phyloP scores from a whole-genome alignment of 2,329 filamentous ascomycete species.

The Fusarium tricinctum region DNA sequence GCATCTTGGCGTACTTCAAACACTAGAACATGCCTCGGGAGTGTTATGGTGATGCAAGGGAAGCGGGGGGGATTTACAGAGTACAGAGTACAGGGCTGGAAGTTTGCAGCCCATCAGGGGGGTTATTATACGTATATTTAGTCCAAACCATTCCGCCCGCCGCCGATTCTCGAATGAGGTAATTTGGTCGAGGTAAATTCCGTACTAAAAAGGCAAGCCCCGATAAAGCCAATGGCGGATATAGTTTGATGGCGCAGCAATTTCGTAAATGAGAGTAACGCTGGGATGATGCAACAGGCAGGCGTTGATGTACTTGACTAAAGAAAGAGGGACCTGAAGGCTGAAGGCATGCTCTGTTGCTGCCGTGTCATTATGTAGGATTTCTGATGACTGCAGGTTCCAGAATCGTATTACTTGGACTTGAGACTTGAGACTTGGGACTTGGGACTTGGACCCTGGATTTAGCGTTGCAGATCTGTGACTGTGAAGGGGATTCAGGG shows the following conservation, averaged over 20 bases:
- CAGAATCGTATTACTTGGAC: not conserved
- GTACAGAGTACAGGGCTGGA: not conserved
- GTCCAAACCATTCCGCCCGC: conserved; percentile 20
- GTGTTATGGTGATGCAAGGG: not conserved
- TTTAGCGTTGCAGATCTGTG: conserved; percentile 42
- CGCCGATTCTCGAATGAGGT: conserved; percentile 1
- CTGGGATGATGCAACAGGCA: not conserved
- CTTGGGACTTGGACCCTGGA: conserved; percentile 30
- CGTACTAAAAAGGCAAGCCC: conserved; percentile 4
- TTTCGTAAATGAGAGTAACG: conserved; percentile 9
- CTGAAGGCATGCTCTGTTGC: not conserved
- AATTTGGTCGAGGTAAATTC: conserved; percentile 11
- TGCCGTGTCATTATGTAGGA: not conserved
- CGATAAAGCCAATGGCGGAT: conserved; percentile 6
- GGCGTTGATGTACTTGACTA: not conserved
- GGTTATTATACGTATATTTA: not conserved
- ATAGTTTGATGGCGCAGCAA: conserved; percentile 1
- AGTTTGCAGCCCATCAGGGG: not conserved
- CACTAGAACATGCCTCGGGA: not conserved
- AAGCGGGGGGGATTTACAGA: not conserved
- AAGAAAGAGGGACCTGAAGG: not conserved
- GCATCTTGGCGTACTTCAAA: not conserved
- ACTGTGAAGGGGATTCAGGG: conserved; percentile 35
- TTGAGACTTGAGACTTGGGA: too few species aligned
- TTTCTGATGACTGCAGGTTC: not conserved